Conservation (phyloP, 495 filamentous ascomycete genomes). For the Daldinia bambusicola region DNA sequence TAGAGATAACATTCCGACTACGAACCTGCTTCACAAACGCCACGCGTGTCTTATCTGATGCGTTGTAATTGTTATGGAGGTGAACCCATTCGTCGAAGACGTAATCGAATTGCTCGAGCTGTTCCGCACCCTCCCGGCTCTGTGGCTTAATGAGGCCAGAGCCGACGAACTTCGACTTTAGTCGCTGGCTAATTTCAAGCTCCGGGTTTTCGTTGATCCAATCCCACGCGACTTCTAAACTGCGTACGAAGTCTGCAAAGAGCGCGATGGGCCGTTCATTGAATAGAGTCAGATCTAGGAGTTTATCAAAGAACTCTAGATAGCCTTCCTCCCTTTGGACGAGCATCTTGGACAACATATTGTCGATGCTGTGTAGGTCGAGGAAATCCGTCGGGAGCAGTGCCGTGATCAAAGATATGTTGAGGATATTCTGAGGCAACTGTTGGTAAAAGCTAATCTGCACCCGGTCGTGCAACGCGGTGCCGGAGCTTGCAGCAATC, state of each 20-base stretch:
- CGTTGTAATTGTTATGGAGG: slow-evolving; percentile 76
- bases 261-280: slow-evolving; percentile 79
- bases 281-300: slow-evolving; percentile 81
- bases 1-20: slow-evolving; percentile 72
- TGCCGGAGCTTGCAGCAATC: slow-evolving; percentile 69
- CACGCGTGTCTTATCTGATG: slow-evolving; percentile 72
- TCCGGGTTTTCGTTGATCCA: slow-evolving; percentile 82
- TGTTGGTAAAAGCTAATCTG: slow-evolving; percentile 72
- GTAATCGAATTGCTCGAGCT: slow-evolving; percentile 88
- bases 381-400: slow-evolving; percentile 77
- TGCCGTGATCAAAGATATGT: slow-evolving; percentile 77
- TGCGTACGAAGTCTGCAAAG: slow-evolving; percentile 86
- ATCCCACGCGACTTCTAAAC: slow-evolving; percentile 79
- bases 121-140: slow-evolving; percentile 45
- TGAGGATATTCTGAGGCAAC: slow-evolving; percentile 80
- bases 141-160: slow-evolving; percentile 65
- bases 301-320: slow-evolving; percentile 75
- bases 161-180: slow-evolving; percentile 77
- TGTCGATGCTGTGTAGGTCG: slow-evolving; percentile 83
- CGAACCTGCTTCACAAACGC: slow-evolving; percentile 90
- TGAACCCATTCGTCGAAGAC: slow-evolving; percentile 94
- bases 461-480: slow-evolving; percentile 75
- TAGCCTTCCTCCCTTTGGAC: slow-evolving; percentile 71
- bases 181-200: slow-evolving; percentile 68
- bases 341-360: slow-evolving; percentile 76